Conservation (phyloP, 2,329 filamentous ascomycete species). For the Daldinia sp. region DNA sequence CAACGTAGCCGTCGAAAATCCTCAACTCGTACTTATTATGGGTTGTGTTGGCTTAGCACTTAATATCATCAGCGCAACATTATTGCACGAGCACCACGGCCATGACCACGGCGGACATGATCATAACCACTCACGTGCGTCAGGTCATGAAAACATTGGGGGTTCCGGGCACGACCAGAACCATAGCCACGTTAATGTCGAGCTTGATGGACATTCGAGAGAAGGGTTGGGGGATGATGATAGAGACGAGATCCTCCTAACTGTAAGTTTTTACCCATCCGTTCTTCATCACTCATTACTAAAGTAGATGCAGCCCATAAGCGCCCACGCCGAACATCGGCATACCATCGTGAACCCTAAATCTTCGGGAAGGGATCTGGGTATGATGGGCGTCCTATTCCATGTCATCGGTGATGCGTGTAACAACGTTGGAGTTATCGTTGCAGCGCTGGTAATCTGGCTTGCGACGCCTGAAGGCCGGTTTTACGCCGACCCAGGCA, state of each 20-base stretch:
- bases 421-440: slow-evolving; percentile 80
- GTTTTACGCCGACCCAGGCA: slow-evolving; percentile 76
- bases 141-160: not conserved
- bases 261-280: slow-evolving; percentile 30
- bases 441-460: slow-evolving; percentile 75
- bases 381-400: slow-evolving; percentile 73
- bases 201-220: slow-evolving; percentile 37
- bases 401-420: slow-evolving; percentile 77
- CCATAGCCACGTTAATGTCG: slow-evolving; percentile 42
- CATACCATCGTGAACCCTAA: slow-evolving; percentile 50
- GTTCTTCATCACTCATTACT: not conserved
- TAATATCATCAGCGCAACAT: slow-evolving; percentile 71
- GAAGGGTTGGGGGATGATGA: slow-evolving; percentile 26
- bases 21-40: slow-evolving; percentile 72
- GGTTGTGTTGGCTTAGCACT: slow-evolving; percentile 71
- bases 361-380: slow-evolving; percentile 65
- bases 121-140: slow-evolving; percentile 14
- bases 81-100: slow-evolving; percentile 67
- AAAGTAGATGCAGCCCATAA: slow-evolving; percentile 39
- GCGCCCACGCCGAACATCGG: slow-evolving; percentile 59
- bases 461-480: slow-evolving; percentile 62
- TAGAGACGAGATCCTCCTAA: slow-evolving; percentile 40
- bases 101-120: slow-evolving; percentile 42
- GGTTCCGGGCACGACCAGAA: slow-evolving; percentile 24
- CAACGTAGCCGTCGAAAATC: slow-evolving; percentile 66